A percentile compares a stretch with the other conserved stretches of the same genome.
Conservation (phyloP, 2,329 filamentous ascomycete species). For the Aspergillus brunneoviolaceus region DNA sequence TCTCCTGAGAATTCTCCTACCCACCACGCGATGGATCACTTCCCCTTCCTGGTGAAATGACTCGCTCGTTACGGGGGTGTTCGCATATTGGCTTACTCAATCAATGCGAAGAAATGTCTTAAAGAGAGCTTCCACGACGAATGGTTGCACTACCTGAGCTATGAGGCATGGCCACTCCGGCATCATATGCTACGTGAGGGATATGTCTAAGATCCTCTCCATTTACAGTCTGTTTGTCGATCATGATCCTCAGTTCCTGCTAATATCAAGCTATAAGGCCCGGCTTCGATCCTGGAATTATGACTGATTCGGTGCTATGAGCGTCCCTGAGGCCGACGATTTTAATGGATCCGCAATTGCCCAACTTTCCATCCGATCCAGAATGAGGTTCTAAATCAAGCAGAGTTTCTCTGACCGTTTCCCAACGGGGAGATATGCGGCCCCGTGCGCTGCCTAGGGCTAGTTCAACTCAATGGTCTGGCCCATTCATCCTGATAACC, state of each 20-base stretch:
- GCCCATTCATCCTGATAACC: slow-evolving; percentile 11
- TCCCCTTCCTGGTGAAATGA: background rate
- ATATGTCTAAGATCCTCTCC: background rate
- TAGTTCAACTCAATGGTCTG: background rate
- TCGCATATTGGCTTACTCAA: slow-evolving; percentile 5
- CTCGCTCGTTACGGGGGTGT: slow-evolving; percentile 5
- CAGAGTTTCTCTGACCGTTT: slow-evolving; percentile 6
- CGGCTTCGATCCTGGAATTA: slow-evolving; percentile 18
- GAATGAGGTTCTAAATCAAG: slow-evolving; percentile 2
- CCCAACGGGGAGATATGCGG: slow-evolving; percentile 1
- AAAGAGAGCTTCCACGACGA: too few relatives aligned
- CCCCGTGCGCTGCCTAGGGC: slow-evolving; percentile 1
- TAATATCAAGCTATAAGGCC: slow-evolving; percentile 16
- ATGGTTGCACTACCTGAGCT: too few relatives aligned
- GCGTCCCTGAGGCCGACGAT: background rate
- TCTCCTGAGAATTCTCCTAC: background rate
- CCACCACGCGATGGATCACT: background rate
- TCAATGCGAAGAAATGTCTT: background rate
- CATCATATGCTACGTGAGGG: background rate
- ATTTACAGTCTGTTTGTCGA: slow-evolving; percentile 11
- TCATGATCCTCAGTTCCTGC: slow-evolving; percentile 14
- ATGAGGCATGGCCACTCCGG: background rate
- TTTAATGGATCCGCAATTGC: slow-evolving; percentile 7
- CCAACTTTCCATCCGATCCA: slow-evolving; percentile 1
- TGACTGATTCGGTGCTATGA: slow-evolving; percentile 7